phyloP scores from a whole-genome alignment of 192 early-diverging fungal genomes.

The Mortierella claussenii region DNA sequence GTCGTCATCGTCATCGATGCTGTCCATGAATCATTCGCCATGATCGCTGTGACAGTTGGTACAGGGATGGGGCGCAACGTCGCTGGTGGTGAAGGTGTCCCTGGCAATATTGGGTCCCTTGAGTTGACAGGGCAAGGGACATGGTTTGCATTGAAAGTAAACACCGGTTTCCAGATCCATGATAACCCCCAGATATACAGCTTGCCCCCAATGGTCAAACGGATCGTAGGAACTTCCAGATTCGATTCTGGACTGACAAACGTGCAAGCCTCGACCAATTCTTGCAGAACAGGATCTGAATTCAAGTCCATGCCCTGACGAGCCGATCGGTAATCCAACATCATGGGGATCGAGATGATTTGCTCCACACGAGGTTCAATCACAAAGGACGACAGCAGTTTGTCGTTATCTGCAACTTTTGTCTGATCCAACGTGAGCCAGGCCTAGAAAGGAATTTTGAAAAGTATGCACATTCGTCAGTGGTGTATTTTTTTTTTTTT shows the following conservation, averaged over 20 bases:
- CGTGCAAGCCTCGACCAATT: conserved; percentile 19
- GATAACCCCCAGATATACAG: conserved; percentile 38
- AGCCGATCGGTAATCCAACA: conserved; percentile 16
- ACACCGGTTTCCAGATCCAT: conserved; percentile 44
- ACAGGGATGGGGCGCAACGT: not conserved
- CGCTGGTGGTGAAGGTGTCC: not conserved
- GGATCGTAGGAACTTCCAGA: conserved; percentile 1
- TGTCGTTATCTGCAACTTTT: conserved; percentile 28
- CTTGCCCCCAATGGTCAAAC: conserved; percentile 12
- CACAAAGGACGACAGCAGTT: conserved; percentile 5
- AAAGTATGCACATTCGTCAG: not conserved
- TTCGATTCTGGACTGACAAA: not conserved
- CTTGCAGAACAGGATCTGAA: not conserved
- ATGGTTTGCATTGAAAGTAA: conserved; percentile 9
- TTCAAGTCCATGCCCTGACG: not conserved
- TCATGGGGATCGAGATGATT: conserved; percentile 30
- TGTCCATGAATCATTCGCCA: no score
- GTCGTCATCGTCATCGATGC: no score
- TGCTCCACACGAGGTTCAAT: conserved; percentile 18
- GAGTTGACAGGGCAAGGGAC: conserved; percentile 36
- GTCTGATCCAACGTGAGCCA: not conserved
- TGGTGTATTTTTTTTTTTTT: no score
- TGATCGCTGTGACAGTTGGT: conserved; percentile 8
- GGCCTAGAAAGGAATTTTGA: not conserved
- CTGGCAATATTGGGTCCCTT: not conserved